phyloP scores from a whole-genome alignment of 148 eudicot genomes.

The Rheum nobile region DNA sequence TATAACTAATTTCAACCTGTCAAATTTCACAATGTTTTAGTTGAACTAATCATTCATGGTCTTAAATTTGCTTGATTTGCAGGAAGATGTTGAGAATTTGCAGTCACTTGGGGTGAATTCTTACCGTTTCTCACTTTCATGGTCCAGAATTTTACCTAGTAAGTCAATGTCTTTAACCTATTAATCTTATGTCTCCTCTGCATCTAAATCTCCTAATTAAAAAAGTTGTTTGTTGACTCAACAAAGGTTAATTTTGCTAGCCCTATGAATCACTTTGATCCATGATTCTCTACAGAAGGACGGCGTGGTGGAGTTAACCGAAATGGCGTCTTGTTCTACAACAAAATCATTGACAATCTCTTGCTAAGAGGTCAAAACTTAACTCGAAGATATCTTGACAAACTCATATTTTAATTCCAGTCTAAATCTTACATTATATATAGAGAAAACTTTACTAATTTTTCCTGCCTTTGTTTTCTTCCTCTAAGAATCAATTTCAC shows the following conservation, averaged over 20 bases:
- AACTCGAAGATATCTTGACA: too few species aligned
- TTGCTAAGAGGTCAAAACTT: conserved; percentile 40
- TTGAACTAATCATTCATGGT: not conserved
- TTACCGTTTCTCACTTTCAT: conserved; percentile 76
- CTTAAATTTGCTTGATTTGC: conserved; percentile 1
- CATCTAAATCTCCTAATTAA: too few species aligned
- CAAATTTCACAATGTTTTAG: not conserved
- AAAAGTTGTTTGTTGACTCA: not conserved
- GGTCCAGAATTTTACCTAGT: conserved; percentile 78
- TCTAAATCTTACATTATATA: too few species aligned
- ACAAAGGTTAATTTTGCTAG: not conserved
- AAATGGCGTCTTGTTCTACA: conserved; percentile 48
- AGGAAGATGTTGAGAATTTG: conserved; percentile 67
- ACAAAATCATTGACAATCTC: conserved; percentile 49
- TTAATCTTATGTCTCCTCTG: too few species aligned
- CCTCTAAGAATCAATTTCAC: not conserved
- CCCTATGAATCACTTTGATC: not conserved
- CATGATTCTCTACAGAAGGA: conserved; percentile 35
- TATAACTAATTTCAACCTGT: too few species aligned
- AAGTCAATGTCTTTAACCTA: not conserved
- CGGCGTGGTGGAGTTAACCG: conserved; percentile 47
- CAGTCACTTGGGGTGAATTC: conserved; percentile 61
- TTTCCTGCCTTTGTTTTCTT: not conserved
- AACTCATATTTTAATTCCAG: too few species aligned
- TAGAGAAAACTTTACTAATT: too few species aligned